Percentiles rank a stretch among this genome's conserved stretches.
Conservation (phyloP, 176 grass and related monocot genomes). For the Stipa capillata region DNA sequence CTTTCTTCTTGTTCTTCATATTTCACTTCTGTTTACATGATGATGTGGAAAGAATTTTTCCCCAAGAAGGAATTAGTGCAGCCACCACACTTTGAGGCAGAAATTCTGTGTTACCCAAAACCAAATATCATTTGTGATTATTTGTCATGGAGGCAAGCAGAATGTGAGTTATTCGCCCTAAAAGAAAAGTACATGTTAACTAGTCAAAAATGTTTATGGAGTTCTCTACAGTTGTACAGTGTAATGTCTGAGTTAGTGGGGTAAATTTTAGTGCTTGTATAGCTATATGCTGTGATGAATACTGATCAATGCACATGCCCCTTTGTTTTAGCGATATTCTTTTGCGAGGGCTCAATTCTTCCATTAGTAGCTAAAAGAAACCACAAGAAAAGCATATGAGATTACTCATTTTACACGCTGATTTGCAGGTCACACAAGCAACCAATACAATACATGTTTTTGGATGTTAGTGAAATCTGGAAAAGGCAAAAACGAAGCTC, state of each 20-base stretch:
- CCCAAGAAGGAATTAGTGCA: too few relatives aligned
- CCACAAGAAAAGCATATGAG: not conserved
- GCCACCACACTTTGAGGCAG: conserved; percentile 58
- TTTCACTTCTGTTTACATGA: too few relatives aligned
- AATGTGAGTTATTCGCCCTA: conserved; percentile 45
- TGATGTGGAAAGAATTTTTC: too few relatives aligned
- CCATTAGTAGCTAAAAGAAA: not conserved
- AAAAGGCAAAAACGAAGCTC: conserved; percentile 61
- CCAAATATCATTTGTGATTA: conserved; percentile 55
- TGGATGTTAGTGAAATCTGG: conserved; percentile 92
- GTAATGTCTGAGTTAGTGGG: too few relatives aligned
- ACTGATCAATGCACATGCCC: not conserved
- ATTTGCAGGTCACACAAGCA: conserved; percentile 64
- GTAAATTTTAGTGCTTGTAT: not conserved
- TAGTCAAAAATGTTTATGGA: not conserved
- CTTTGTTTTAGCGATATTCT: not conserved
- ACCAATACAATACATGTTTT: conserved; percentile 82
- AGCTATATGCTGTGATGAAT: not conserved
- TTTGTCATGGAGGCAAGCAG: conserved; percentile 70
- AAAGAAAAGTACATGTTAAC: not conserved
- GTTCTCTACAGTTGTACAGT: too few relatives aligned
- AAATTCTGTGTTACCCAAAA: conserved; percentile 63
- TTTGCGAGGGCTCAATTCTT: not conserved
- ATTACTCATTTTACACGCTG: not conserved
- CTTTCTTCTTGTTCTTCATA: conserved; percentile 53